Evolutionary conservation across 2,329 filamentous ascomycete species (phyloP).

Genomic region (Calonectria ilicicola): DNA sequence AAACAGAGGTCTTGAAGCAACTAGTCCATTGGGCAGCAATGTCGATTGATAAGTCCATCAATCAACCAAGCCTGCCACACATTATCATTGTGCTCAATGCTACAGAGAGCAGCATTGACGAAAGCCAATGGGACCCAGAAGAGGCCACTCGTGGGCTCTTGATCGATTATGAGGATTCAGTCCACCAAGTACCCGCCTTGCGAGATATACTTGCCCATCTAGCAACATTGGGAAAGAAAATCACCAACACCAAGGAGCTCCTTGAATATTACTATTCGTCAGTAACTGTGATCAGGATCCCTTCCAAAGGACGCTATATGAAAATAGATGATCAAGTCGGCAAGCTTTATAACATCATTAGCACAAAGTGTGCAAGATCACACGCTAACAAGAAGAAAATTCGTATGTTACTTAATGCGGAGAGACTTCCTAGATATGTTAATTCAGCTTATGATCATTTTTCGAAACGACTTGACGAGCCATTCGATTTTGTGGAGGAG

Average conservation of each 20-base stretch:
- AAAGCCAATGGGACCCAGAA: constrained; percentile 7
- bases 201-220: not conserved
- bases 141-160: not conserved
- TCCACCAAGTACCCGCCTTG: not conserved
- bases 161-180: not conserved
- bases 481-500: constrained; percentile 15
- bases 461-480: not conserved
- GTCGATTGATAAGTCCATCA: constrained; percentile 21
- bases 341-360: constrained; percentile 12
- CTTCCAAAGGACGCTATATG: constrained; percentile 20
- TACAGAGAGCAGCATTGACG: constrained; percentile 9
- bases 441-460: constrained; percentile 14
- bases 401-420: constrained; percentile 14
- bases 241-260: constrained; percentile 10
- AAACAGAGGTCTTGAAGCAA: constrained; percentile 9
- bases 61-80: constrained; percentile 18
- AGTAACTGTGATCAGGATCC: constrained; percentile 10
- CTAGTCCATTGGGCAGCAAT: constrained; percentile 14
- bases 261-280: constrained; percentile 20
- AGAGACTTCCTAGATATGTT: constrained; percentile 14
- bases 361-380: not conserved
- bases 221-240: not conserved
- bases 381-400: constrained; percentile 13
- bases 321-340: constrained; percentile 17
- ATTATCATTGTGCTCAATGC: constrained; percentile 17